A percentile compares a stretch with the other conserved stretches of the same genome.
Conservation (phyloP, 2,329 filamentous ascomycete genomes). For the Neonectria punicea region DNA sequence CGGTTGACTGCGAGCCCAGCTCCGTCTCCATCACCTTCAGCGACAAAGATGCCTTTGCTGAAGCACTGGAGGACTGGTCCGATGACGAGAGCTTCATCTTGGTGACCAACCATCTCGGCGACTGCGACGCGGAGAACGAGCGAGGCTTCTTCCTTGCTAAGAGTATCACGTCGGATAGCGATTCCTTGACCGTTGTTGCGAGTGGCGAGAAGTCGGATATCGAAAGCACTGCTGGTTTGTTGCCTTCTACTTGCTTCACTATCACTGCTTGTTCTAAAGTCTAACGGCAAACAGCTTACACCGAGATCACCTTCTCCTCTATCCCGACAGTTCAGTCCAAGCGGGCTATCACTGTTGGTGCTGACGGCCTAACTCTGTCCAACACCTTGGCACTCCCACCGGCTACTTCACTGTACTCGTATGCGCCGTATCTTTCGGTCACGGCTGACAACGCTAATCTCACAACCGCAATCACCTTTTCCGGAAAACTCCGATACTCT, state of each 20-base stretch:
- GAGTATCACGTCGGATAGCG: constrained; percentile 42
- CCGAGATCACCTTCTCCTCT: constrained; percentile 30
- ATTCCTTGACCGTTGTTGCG: constrained; percentile 45
- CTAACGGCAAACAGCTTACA: constrained; percentile 14
- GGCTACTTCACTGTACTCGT: constrained; percentile 22
- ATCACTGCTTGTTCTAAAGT: not conserved
- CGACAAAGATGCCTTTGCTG: constrained; percentile 17
- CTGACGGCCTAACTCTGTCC: constrained; percentile 18
- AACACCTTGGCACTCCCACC: constrained; percentile 17
- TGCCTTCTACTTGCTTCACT: not conserved
- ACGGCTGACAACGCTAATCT: constrained; percentile 38
- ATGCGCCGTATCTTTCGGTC: constrained; percentile 26
- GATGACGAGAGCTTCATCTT: constrained; percentile 45
- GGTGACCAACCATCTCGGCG: constrained; percentile 55
- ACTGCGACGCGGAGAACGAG: constrained; percentile 53
- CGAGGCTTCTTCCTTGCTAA: constrained; percentile 52
- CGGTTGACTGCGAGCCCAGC: constrained; percentile 23
- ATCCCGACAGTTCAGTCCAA: constrained; percentile 22
- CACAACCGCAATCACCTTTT: constrained; percentile 51
- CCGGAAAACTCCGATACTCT: constrained; percentile 55
- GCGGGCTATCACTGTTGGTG: constrained; percentile 20
- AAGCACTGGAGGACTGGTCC: constrained; percentile 26
- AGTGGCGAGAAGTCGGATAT: constrained; percentile 46
- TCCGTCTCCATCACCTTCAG: constrained; percentile 27
- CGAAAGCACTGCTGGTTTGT: constrained; percentile 49